Percentiles rank a stretch among this genome's conserved stretches.
phyloP scores from a whole-genome alignment of 768 basidiomycete species.

The Boletellus emodensis region DNA sequence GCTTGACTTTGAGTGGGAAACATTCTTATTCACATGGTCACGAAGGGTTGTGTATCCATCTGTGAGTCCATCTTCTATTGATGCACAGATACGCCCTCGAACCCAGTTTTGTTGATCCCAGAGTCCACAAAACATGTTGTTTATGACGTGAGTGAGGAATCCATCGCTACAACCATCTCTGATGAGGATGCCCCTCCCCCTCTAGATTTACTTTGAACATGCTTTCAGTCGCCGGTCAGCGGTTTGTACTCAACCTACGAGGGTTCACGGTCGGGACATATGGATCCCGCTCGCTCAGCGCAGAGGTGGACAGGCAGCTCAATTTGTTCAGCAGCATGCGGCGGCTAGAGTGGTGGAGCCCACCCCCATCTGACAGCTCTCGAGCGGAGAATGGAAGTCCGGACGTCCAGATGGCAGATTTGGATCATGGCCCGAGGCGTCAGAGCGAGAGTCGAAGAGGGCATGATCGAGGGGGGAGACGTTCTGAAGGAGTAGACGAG shows the following conservation, averaged over 20 bases:
- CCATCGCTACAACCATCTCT: too few species aligned
- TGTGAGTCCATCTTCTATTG: background rate
- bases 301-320: constrained; percentile 17
- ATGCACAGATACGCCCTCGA: background rate
- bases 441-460: too few species aligned
- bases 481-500: too few species aligned
- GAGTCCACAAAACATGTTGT: background rate
- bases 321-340: background rate
- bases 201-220: constrained; percentile 10
- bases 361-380: background rate
- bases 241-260: constrained; percentile 16
- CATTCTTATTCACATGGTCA: background rate
- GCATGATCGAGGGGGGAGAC: too few species aligned
- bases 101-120: background rate
- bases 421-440: too few species aligned
- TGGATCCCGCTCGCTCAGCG: constrained; percentile 5
- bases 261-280: constrained; percentile 8
- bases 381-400: too few species aligned
- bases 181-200: background rate
- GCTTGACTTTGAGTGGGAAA: background rate
- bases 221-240: constrained; percentile 20
- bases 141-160: background rate
- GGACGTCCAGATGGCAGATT: too few species aligned
- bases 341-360: background rate
- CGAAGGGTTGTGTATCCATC: background rate